Evolutionary conservation across 2,329 filamentous ascomycete genomes (phyloP).

Genomic region (Herpotrichia juniperi): DNA sequence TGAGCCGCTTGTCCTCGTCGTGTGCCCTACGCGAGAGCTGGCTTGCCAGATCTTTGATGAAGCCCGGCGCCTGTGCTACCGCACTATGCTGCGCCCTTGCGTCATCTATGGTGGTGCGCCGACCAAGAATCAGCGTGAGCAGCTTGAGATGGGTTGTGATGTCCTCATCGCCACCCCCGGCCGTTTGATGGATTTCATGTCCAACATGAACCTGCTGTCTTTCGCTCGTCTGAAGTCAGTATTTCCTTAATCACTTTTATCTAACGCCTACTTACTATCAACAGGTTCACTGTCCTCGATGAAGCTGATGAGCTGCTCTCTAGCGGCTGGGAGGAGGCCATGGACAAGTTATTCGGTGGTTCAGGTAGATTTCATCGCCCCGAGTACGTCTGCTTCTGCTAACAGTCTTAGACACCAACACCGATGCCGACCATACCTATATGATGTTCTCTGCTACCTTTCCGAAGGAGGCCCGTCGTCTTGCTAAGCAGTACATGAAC

Average conservation of each 20-base stretch:
- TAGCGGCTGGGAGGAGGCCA: slow-evolving; percentile 76
- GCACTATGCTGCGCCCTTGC: slow-evolving; percentile 90
- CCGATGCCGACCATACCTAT: slow-evolving; percentile 70
- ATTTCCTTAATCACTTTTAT: slow-evolving; percentile 28
- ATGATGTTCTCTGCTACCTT: slow-evolving; percentile 97
- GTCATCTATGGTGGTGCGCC: slow-evolving; percentile 88
- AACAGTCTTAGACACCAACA: slow-evolving; percentile 68
- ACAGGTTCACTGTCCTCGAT: slow-evolving; percentile 75
- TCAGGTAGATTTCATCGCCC: slow-evolving; percentile 66
- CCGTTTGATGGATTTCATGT: slow-evolving; percentile 83
- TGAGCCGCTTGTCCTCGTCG: slow-evolving; percentile 85
- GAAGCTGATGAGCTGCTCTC: slow-evolving; percentile 94
- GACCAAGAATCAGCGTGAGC: slow-evolving; percentile 68
- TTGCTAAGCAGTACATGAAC: slow-evolving; percentile 78
- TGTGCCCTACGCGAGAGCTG: slow-evolving; percentile 87
- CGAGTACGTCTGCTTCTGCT: neutral
- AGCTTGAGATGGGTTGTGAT: slow-evolving; percentile 85
- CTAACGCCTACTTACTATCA: neutral
- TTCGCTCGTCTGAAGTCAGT: slow-evolving; percentile 77
- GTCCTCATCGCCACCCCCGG: slow-evolving; percentile 88
- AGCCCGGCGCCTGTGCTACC: slow-evolving; percentile 88
- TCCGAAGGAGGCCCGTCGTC: slow-evolving; percentile 74
- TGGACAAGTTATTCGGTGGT: slow-evolving; percentile 77
- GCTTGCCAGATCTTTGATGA: slow-evolving; percentile 96
- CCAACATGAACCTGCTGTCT: slow-evolving; percentile 70